Evolutionary conservation across 768 basidiomycete species (phyloP).

Genomic region (Leccinellum rugosiceps): DNA sequence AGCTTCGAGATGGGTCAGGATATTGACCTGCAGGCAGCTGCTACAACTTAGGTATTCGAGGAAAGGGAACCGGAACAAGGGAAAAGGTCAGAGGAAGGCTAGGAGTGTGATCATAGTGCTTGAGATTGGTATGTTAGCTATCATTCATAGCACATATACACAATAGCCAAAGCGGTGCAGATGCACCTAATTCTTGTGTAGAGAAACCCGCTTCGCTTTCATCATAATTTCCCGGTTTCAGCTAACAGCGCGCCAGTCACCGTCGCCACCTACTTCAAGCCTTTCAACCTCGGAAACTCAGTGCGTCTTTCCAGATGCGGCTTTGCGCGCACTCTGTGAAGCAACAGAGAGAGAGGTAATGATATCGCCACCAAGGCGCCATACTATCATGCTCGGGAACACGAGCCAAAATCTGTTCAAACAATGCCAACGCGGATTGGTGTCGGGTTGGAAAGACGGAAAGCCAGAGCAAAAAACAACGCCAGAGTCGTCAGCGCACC

Average conservation of each 20-base stretch:
- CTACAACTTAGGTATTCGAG: neutral
- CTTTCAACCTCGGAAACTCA: slow-evolving; percentile 5
- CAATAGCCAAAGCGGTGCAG: neutral
- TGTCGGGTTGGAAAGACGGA: neutral
- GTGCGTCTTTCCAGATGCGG: slow-evolving; percentile 30
- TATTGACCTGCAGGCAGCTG: neutral
- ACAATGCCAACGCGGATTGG: neutral
- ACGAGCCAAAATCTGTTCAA: slow-evolving; percentile 71
- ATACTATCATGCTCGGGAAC: slow-evolving; percentile 59
- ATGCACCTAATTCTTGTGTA: neutral
- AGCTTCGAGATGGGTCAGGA: neutral
- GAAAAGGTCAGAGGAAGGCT: neutral
- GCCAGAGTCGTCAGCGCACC: slow-evolving; percentile 3
- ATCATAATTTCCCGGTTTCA: neutral
- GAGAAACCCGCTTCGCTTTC: neutral
- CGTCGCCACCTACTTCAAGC: neutral
- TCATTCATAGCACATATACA: neutral
- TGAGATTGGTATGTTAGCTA: neutral
- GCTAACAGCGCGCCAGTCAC: neutral
- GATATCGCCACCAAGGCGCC: slow-evolving; percentile 63
- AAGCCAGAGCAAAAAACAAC: neutral
- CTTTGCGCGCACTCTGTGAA: slow-evolving; percentile 26
- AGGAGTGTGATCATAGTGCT: neutral
- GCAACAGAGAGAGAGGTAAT: slow-evolving; percentile 37
- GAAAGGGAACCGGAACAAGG: neutral